Percentiles rank a stretch among this genome's conserved stretches.
Conservation (phyloP, 75 land plant genomes). For the Isoetes taiwanensis region DNA sequence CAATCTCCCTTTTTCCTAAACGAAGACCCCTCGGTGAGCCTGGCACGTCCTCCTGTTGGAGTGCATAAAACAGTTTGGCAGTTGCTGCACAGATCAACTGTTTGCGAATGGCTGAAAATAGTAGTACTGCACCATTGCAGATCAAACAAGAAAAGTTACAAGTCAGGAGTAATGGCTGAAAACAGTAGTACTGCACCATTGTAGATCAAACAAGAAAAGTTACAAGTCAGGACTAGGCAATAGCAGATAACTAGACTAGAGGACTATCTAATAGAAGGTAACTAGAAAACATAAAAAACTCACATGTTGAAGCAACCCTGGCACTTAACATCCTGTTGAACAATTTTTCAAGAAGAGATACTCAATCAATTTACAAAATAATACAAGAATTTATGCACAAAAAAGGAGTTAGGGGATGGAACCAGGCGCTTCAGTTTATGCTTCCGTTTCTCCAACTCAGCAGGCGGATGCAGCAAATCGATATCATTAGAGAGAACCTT, state of each 20-base stretch:
- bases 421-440: conserved; percentile 80
- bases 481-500: conserved; percentile 72
- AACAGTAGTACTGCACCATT: not conserved
- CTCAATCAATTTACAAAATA: no score
- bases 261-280: not conserved
- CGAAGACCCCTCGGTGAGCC: conserved; percentile 74
- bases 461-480: conserved; percentile 74
- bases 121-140: conserved; percentile 40
- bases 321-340: conserved; percentile 26
- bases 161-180: not conserved
- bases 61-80: conserved; percentile 67
- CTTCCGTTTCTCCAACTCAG: conserved; percentile 69
- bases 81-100: conserved; percentile 56
- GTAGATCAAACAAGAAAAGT: not conserved
- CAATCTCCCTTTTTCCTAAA: conserved; percentile 61
- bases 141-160: not conserved
- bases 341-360: not conserved
- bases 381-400: conserved; percentile 33
- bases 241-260: not conserved
- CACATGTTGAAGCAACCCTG: conserved; percentile 34
- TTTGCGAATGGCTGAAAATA: conserved; percentile 71
- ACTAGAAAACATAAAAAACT: conserved; percentile 2
- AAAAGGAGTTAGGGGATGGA: conserved; percentile 73
- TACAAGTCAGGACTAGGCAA: not conserved
- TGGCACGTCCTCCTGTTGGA: conserved; percentile 68